phyloP scores from a whole-genome alignment of 2,329 filamentous ascomycete genomes.

The Ceratocystis variospora region DNA sequence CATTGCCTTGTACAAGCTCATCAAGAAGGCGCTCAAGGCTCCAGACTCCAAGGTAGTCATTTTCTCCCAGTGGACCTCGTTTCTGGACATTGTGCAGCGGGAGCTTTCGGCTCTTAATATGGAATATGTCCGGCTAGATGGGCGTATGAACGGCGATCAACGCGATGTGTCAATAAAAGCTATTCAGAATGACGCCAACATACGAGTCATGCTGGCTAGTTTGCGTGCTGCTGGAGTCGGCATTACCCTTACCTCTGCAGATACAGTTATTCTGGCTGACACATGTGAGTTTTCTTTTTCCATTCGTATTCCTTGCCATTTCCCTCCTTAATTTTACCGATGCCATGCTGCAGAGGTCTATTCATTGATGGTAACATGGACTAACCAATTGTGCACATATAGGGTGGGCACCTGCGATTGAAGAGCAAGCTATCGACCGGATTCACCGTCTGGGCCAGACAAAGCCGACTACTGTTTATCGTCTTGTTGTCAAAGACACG shows the following conservation, averaged over 20 bases:
- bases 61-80: constrained; percentile 67
- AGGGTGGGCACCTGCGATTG: constrained; percentile 85
- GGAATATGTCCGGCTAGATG: constrained; percentile 61
- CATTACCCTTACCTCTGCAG: constrained; percentile 71
- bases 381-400: neutral
- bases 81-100: constrained; percentile 56
- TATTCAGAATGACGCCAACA: constrained; percentile 52
- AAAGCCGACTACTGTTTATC: constrained; percentile 62
- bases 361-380: neutral
- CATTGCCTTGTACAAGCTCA: constrained; percentile 60
- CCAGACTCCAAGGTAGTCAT: constrained; percentile 54
- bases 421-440: constrained; percentile 80
- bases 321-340: neutral
- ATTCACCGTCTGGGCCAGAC: constrained; percentile 78
- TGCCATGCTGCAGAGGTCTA: too few relatives aligned
- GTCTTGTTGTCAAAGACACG: constrained; percentile 64
- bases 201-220: constrained; percentile 67
- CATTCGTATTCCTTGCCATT: neutral
- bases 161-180: constrained; percentile 60
- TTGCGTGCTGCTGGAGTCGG: constrained; percentile 73
- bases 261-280: constrained; percentile 72
- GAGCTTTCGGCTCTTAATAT: constrained; percentile 49
- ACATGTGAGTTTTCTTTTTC: constrained; percentile 38
- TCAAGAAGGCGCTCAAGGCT: constrained; percentile 54
- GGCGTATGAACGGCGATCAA: constrained; percentile 54